Evolutionary conservation across 1,284 basidiomycete species (phyloP).

Genomic region (Microbotryomycetes sp.): DNA sequence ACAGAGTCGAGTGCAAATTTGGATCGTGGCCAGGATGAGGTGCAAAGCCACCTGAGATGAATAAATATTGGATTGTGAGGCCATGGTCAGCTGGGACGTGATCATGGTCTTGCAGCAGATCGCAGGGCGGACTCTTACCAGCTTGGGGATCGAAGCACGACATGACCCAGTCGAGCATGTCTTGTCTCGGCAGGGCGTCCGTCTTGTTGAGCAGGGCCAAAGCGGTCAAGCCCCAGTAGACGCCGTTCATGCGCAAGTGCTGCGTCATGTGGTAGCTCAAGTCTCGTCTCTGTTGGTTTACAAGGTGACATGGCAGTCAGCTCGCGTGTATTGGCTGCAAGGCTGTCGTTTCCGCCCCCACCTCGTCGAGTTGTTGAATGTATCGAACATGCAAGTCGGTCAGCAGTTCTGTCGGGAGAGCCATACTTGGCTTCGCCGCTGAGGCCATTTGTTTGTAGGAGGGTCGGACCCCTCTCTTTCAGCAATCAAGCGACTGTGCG

Average conservation of each 20-base stretch:
- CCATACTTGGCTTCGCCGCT: background rate
- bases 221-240: slow-evolving; percentile 94
- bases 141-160: slow-evolving; percentile 85
- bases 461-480: too few relatives aligned
- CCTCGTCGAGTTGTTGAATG: slow-evolving; percentile 64
- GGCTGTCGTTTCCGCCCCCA: slow-evolving; percentile 38
- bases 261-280: slow-evolving; percentile 88
- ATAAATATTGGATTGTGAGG: slow-evolving; percentile 8
- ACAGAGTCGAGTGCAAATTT: slow-evolving; percentile 77
- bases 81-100: background rate
- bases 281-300: slow-evolving; percentile 57
- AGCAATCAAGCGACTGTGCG: too few relatives aligned
- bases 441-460: too few relatives aligned
- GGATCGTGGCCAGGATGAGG: slow-evolving; percentile 89
- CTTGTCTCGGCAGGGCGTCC: slow-evolving; percentile 69
- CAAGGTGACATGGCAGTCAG: background rate
- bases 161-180: slow-evolving; percentile 84
- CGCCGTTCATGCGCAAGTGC: slow-evolving; percentile 88
- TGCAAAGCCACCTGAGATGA: slow-evolving; percentile 86
- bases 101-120: background rate
- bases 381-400: slow-evolving; percentile 58
- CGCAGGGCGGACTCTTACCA: slow-evolving; percentile 50
- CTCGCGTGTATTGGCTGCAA: background rate
- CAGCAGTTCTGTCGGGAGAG: slow-evolving; percentile 35
- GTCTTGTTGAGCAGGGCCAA: slow-evolving; percentile 68